Base-by-base conservation (phyloP, 129 eudicot genomes). In the Arctium lappa region DNA sequence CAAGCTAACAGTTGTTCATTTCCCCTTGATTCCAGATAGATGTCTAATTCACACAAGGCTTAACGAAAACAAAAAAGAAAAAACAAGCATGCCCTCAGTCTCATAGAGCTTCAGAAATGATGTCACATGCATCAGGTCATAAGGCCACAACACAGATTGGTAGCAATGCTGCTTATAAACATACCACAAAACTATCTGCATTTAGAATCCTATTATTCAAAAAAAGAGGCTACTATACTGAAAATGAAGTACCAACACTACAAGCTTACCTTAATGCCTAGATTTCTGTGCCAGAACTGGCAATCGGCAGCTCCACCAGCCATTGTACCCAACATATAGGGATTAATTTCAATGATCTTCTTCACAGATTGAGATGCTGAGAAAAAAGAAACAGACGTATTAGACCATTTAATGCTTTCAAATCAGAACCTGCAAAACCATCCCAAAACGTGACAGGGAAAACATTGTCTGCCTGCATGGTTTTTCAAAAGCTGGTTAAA, bases 271-370 rank as follows among this genome's bases (percentile, higher is more conserved):
- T 96, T 96, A 48, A 96, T 91, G 77, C 99, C 99, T 79, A 95
- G 78, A 88, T 96, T 96, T 82, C 98, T 91, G 88, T 96, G 98
- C 98, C 99, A 96, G 86, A 96, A 96, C 83, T 96, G 99, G 87
- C 99, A 96, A 86, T 93, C 99, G 68, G 99, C 99, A 84, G 98
- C 99, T 53, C 99, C 99, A 81, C 98, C 99, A 88, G 98, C 99
- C 99, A 96, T 93, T 36, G 99, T 93, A 72, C 99, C 99, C 85
- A 93, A 91, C 99, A 96, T 96, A 81, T 96, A 88, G 2, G 98
- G 99, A 76, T 96, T 96, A 10, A 95, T 95, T 87, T 96, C 99
- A 84, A 96, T 96, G 48, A 96, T 96, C 83, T 93, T 96, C 91
- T 96, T 96, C 85, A 96, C 99, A 40, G 99, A 93, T 74, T 96